Conservation (phyloP, 495 filamentous ascomycete genomes). For the Niebla homalea region DNA sequence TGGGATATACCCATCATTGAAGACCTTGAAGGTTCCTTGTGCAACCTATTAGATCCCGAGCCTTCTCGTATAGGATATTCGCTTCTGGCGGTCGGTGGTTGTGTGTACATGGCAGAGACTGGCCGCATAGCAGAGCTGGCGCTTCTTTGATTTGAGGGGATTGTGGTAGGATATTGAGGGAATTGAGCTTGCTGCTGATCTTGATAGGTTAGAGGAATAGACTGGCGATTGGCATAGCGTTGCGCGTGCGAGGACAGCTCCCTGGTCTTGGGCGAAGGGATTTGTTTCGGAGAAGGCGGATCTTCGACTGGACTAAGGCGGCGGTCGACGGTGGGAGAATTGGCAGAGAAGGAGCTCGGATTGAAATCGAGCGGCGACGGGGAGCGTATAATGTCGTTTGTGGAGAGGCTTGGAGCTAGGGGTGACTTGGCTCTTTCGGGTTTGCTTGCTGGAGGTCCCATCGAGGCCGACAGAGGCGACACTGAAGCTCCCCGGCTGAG, state of each 20-base stretch:
- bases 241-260: slow-evolving; percentile 9
- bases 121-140: slow-evolving; percentile 33
- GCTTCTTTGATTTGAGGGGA: slow-evolving; percentile 17
- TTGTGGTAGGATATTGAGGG: slow-evolving; percentile 24
- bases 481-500: slow-evolving; percentile 3
- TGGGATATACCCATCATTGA: slow-evolving; percentile 40
- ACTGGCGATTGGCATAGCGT: slow-evolving; percentile 22
- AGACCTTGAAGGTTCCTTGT: slow-evolving; percentile 51
- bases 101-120: slow-evolving; percentile 41
- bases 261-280: slow-evolving; percentile 3
- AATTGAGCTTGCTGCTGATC: slow-evolving; percentile 35
- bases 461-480: slow-evolving; percentile 11
- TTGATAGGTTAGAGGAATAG: slow-evolving; percentile 29
- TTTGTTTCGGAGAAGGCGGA: slow-evolving; percentile 3
- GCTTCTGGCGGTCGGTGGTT: slow-evolving; percentile 24
- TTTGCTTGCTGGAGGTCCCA: not conserved
- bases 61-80: slow-evolving; percentile 31
- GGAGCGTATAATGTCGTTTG: slow-evolving; percentile 12
- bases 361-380: slow-evolving; percentile 26
- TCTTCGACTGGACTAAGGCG: slow-evolving; percentile 3
- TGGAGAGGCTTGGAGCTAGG: slow-evolving; percentile 2
- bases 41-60: slow-evolving; percentile 34
- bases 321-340: slow-evolving; percentile 6
- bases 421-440: not conserved
- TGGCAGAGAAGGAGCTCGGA: slow-evolving; percentile 22